Percentiles rank a stretch among this genome's conserved stretches.
Conservation (phyloP, 2,329 filamentous ascomycete species). For the Aspergillus pseudoterreus region DNA sequence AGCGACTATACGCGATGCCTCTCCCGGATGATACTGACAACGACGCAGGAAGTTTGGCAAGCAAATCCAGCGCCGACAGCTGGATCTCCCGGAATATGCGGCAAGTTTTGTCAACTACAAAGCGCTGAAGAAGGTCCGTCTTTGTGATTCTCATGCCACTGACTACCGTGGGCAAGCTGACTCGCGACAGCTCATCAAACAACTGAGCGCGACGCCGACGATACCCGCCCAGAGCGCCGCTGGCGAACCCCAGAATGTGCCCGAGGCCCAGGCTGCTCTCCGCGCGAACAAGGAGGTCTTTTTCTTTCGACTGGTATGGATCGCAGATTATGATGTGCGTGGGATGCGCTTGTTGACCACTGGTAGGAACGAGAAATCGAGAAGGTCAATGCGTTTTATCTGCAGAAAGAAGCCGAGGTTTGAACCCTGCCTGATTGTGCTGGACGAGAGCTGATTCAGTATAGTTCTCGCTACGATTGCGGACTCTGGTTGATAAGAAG, state of each 20-base stretch:
- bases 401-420: conserved; percentile 98
- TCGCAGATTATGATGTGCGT: not conserved
- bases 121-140: conserved; percentile 85
- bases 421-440: conserved; percentile 24
- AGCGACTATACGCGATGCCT: too few species aligned
- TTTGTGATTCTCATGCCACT: not conserved
- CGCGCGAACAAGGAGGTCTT: conserved; percentile 98
- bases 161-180: conserved; percentile 15
- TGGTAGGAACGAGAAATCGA: conserved; percentile 89
- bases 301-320: conserved; percentile 87
- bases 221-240: conserved; percentile 70
- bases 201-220: conserved; percentile 86
- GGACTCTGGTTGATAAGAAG: conserved; percentile 93
- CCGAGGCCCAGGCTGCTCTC: conserved; percentile 80
- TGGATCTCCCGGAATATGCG: conserved; percentile 98
- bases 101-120: conserved; percentile 99
- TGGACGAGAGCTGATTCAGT: not conserved
- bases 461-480: conserved; percentile 87
- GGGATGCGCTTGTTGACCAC: conserved; percentile 4
- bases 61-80: conserved; percentile 97
- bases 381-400: conserved; percentile 96
- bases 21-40: not conserved
- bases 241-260: conserved; percentile 38
- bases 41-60: conserved; percentile 93
- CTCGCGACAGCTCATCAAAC: conserved; percentile 82